Evolutionary conservation across 2,329 filamentous ascomycete species (phyloP).

Genomic region (Colletotrichum higginsianum): DNA sequence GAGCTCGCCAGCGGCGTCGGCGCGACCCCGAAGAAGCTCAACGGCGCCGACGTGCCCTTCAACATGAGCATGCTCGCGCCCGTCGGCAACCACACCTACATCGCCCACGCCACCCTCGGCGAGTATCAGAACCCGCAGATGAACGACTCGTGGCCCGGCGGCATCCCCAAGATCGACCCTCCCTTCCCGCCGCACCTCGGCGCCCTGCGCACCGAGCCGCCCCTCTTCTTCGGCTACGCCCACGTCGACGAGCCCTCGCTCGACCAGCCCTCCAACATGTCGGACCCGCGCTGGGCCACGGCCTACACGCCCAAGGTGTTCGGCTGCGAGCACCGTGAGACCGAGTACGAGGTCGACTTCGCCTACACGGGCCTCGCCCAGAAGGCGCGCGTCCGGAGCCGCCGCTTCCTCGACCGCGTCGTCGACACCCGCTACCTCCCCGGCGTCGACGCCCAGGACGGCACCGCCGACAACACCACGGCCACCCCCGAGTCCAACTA

Average conservation of each 20-base stretch:
- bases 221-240: slow-evolving; percentile 55
- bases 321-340: slow-evolving; percentile 54
- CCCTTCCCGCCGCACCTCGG: slow-evolving; percentile 50
- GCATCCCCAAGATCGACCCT: slow-evolving; percentile 44
- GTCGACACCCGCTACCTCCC: slow-evolving; percentile 49
- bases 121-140: slow-evolving; percentile 50
- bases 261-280: slow-evolving; percentile 40
- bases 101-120: slow-evolving; percentile 46
- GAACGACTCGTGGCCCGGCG: slow-evolving; percentile 46
- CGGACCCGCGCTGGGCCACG: slow-evolving; percentile 47
- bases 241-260: slow-evolving; percentile 46
- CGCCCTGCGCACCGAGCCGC: slow-evolving; percentile 52
- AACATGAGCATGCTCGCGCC: slow-evolving; percentile 48
- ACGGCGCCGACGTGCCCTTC: slow-evolving; percentile 47
- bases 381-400: slow-evolving; percentile 43
- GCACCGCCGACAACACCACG: slow-evolving; percentile 52
- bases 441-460: slow-evolving; percentile 48
- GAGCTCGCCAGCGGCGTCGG: slow-evolving; percentile 49
- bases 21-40: slow-evolving; percentile 45
- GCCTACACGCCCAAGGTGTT: slow-evolving; percentile 52
- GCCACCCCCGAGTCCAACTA: slow-evolving; percentile 48
- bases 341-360: slow-evolving; percentile 51
- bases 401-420: slow-evolving; percentile 46
- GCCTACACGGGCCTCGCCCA: slow-evolving; percentile 48
- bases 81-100: slow-evolving; percentile 51